phyloP scores from a whole-genome alignment of 83 land plant genomes.

The Picea engelmannii region DNA sequence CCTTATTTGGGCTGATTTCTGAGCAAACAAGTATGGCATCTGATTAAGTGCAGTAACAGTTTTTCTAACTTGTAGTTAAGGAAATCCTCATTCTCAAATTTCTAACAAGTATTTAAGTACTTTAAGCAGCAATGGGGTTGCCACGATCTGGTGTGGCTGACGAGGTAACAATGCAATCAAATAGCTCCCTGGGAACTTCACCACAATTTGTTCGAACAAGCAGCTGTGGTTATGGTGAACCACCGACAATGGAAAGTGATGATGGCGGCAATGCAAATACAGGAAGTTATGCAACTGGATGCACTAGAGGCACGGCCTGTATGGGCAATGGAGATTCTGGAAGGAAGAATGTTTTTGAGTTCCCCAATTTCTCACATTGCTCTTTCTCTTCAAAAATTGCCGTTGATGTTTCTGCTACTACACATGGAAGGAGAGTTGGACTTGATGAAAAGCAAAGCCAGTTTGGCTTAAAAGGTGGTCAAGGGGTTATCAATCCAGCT shows the following conservation, averaged over 20 bases:
- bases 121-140: slow-evolving; percentile 15
- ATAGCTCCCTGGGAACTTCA: slow-evolving; percentile 10
- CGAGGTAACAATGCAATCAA: slow-evolving; percentile 3
- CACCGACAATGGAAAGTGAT: neutral
- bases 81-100: neutral
- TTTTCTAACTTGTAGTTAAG: neutral
- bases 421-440: slow-evolving; percentile 5
- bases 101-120: slow-evolving; percentile 5
- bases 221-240: neutral
- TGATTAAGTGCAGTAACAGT: neutral
- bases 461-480: neutral
- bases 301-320: neutral
- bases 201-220: slow-evolving; percentile 9
- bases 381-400: neutral
- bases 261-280: neutral
- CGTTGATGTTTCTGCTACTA: neutral
- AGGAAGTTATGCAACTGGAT: neutral
- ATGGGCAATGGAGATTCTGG: slow-evolving; percentile 1
- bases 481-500: slow-evolving; percentile 32
- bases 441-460: slow-evolving; percentile 9
- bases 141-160: slow-evolving; percentile 2
- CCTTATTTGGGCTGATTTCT: slow-evolving; percentile 1
- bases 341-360: slow-evolving; percentile 9
- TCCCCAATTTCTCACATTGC: neutral
- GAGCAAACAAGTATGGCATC: neutral